These are phyloP conservation scores for Ulota crispa DNA, from an alignment of 225 moss, liverwort and hornwort genomes.

Conservation along the genomic window DNA sequence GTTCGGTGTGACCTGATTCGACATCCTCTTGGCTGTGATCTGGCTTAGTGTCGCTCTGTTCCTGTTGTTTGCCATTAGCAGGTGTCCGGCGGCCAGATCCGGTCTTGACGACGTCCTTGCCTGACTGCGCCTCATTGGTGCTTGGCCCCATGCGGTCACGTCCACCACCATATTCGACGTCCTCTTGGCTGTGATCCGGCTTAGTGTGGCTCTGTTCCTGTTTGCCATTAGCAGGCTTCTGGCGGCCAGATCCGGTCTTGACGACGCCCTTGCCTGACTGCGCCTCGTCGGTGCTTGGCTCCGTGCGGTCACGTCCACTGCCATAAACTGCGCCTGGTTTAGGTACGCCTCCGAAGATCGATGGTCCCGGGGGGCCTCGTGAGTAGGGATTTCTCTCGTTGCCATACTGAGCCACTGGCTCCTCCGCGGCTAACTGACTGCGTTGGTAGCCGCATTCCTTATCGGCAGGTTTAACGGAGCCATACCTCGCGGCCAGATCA, in stretches of 20 bases:
- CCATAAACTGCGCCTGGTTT: conserved; percentile 42
- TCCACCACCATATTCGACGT: conserved; percentile 31
- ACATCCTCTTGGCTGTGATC: neutral
- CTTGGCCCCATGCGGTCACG: conserved; percentile 40
- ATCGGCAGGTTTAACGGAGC: conserved; percentile 34
- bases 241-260: conserved; percentile 25
- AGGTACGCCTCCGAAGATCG: conserved; percentile 8
- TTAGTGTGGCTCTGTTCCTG: conserved; percentile 1
- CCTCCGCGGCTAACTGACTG: conserved; percentile 17
- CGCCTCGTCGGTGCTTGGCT: conserved; percentile 22
- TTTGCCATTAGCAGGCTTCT: neutral
- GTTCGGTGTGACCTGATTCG: neutral
- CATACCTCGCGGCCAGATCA: conserved; percentile 39
- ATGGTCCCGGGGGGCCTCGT: conserved; percentile 23
- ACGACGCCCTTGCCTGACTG: conserved; percentile 31
- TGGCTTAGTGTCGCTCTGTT: conserved; percentile 10
- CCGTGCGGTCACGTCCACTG: conserved; percentile 42
- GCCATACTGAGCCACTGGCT: conserved; percentile 36
- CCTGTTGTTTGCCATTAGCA: neutral
- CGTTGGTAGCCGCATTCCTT: conserved; percentile 34
- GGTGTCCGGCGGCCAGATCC: conserved; percentile 19
- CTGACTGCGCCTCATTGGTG: conserved; percentile 27
- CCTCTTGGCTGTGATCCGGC: conserved; percentile 4
- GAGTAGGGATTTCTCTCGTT: conserved; percentile 42
- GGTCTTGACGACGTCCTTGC: conserved; percentile 21